phyloP scores from a whole-genome alignment of 2,329 filamentous ascomycete genomes.

The Penicillium sp. region DNA sequence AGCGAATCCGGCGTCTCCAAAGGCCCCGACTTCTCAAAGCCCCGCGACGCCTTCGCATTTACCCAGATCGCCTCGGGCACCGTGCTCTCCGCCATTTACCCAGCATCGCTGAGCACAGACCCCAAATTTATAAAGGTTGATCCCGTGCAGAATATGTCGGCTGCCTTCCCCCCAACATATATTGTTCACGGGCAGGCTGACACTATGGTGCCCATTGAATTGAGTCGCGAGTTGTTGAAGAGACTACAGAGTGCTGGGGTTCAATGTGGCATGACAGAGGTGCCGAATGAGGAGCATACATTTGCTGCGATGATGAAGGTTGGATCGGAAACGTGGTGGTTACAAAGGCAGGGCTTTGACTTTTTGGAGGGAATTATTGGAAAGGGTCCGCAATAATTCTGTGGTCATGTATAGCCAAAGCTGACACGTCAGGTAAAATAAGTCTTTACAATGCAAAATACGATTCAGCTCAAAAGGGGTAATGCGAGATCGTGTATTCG shows the following conservation, averaged over 20 bases:
- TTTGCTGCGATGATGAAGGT: conserved; percentile 48
- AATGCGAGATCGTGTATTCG: too few species aligned
- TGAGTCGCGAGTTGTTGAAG: conserved; percentile 37
- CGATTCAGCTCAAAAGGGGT: too few species aligned
- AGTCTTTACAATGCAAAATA: too few species aligned
- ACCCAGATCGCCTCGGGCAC: conserved; percentile 46
- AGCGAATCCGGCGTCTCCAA: conserved; percentile 21
- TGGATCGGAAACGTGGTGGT: conserved; percentile 35
- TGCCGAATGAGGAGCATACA: conserved; percentile 47
- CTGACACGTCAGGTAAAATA: not conserved
- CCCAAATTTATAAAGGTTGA: conserved; percentile 31
- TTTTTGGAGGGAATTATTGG: conserved; percentile 39
- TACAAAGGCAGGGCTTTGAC: conserved; percentile 46
- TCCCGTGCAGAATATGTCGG: conserved; percentile 35
- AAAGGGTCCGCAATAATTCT: conserved; percentile 6
- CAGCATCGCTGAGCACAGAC: conserved; percentile 21
- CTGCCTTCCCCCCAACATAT: conserved; percentile 42
- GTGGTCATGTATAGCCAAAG: not conserved
- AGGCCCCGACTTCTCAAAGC: conserved; percentile 39
- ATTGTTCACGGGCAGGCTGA: conserved; percentile 47
- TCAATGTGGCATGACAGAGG: conserved; percentile 38
- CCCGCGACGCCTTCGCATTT: conserved; percentile 44
- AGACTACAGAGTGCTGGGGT: conserved; percentile 34
- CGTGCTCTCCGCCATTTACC: conserved; percentile 37
- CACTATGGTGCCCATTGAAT: conserved; percentile 40